phyloP scores from a whole-genome alignment of 768 basidiomycete genomes.

The Boletus reticulatus region DNA sequence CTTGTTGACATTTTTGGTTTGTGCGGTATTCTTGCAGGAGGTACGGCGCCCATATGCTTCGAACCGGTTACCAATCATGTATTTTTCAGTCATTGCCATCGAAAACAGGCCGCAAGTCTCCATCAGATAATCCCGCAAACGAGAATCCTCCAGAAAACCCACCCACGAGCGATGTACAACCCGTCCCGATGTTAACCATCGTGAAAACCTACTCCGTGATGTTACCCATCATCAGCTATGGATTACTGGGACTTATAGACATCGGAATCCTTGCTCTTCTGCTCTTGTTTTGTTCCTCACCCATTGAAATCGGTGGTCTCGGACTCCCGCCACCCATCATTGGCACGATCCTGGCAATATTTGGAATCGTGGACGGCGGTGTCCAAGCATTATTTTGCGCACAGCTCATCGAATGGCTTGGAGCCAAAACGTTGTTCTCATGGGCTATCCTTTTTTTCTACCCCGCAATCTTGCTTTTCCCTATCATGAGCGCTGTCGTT shows the following conservation, averaged over 20 bases:
- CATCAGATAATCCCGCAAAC: not conserved
- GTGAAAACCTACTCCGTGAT: conserved; percentile 31
- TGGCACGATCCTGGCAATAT: conserved; percentile 34
- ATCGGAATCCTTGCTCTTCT: conserved; percentile 37
- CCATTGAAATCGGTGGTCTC: conserved; percentile 42
- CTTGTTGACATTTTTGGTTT: conserved; percentile 13
- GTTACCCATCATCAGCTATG: conserved; percentile 44
- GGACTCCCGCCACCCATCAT: conserved; percentile 41
- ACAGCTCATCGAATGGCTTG: not conserved
- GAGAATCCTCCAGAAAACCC: not conserved
- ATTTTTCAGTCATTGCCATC: conserved; percentile 25
- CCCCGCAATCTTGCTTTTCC: conserved; percentile 42
- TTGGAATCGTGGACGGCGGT: not conserved
- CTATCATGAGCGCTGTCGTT: conserved; percentile 42
- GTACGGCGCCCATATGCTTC: conserved; percentile 14
- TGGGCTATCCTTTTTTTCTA: conserved; percentile 36
- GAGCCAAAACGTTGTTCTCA: conserved; percentile 39
- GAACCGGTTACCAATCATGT: not conserved
- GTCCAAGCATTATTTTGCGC: not conserved
- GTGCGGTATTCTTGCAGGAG: conserved; percentile 29
- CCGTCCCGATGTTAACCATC: conserved; percentile 34
- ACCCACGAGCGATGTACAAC: not conserved
- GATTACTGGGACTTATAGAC: conserved; percentile 41
- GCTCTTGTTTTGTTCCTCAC: conserved; percentile 46
- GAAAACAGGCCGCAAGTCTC: not conserved